Evolutionary conservation across 129 eudicot genomes (phyloP).

Genomic region (Flaveria bidentis): DNA sequence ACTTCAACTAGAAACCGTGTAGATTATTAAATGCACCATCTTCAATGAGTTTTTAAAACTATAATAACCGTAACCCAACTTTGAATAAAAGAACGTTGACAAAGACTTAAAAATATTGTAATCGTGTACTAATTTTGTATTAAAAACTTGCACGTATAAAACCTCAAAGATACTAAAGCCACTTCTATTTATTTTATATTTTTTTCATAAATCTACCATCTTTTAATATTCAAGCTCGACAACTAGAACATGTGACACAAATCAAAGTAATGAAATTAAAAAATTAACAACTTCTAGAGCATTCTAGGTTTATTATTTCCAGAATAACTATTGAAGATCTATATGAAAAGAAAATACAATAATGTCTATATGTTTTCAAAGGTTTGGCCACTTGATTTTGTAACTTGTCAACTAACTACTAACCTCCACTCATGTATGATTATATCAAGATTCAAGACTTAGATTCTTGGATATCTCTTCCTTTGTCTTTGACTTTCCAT

Average conservation of each 20-base stretch:
- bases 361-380: conserved; percentile 6
- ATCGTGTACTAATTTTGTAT: not conserved
- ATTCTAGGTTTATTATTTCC: conserved; percentile 1
- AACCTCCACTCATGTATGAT: conserved; percentile 15
- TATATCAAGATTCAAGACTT: conserved; percentile 29
- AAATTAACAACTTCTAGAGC: conserved; percentile 14
- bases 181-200: not conserved
- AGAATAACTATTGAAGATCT: not conserved
- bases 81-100: not conserved
- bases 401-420: conserved; percentile 27
- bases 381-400: conserved; percentile 23
- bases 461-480: conserved; percentile 54
- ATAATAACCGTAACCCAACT: not conserved
- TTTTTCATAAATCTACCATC: not conserved
- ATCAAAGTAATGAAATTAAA: conserved; percentile 1
- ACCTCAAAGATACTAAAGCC: not conserved
- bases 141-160: not conserved
- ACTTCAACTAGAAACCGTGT: not conserved
- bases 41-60: not conserved
- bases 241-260: no score
- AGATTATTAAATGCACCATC: not conserved
- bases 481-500: conserved; percentile 54
- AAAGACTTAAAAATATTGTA: not conserved
- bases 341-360: not conserved
- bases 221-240: not conserved